Percentiles rank a stretch among this genome's conserved stretches.
Conservation (phyloP, 2,329 filamentous ascomycete genomes). For the Pseudocercospora cruenta region DNA sequence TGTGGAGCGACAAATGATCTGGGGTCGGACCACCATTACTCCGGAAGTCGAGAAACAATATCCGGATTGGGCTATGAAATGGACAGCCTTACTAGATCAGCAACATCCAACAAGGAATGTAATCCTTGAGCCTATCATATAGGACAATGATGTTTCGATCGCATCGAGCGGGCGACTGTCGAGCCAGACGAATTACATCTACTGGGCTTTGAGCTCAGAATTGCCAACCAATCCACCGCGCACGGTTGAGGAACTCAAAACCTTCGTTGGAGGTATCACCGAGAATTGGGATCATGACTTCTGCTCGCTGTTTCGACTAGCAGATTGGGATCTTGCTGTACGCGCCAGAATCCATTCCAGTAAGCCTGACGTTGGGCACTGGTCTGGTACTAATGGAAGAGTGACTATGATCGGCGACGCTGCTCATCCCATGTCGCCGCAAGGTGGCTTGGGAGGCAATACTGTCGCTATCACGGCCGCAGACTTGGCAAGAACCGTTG, state of each 20-base stretch:
- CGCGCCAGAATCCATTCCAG: constrained; percentile 4
- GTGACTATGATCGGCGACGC: constrained; percentile 4
- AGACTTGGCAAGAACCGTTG: background rate
- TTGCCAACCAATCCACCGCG: background rate
- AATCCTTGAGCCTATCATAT: constrained; percentile 6
- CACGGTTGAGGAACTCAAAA: background rate
- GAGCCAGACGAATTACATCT: background rate
- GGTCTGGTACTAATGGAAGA: background rate
- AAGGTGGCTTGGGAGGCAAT: constrained; percentile 4
- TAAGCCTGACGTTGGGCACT: constrained; percentile 9
- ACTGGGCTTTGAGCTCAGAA: constrained; percentile 6
- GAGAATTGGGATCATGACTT: background rate
- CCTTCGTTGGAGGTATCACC: background rate
- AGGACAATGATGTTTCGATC: background rate
- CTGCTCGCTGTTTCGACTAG: background rate
- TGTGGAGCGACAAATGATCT: constrained; percentile 7
- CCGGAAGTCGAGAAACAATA: constrained; percentile 1
- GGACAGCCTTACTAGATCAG: background rate
- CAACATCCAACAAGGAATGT: background rate
- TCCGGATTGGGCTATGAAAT: constrained; percentile 1
- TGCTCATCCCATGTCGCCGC: constrained; percentile 3
- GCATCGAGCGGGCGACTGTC: background rate
- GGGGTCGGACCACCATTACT: constrained; percentile 4
- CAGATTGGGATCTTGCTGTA: constrained; percentile 7
- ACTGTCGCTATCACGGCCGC: background rate